Evolutionary conservation across 768 basidiomycete genomes (phyloP).

Genomic region (Trametes villosa): DNA sequence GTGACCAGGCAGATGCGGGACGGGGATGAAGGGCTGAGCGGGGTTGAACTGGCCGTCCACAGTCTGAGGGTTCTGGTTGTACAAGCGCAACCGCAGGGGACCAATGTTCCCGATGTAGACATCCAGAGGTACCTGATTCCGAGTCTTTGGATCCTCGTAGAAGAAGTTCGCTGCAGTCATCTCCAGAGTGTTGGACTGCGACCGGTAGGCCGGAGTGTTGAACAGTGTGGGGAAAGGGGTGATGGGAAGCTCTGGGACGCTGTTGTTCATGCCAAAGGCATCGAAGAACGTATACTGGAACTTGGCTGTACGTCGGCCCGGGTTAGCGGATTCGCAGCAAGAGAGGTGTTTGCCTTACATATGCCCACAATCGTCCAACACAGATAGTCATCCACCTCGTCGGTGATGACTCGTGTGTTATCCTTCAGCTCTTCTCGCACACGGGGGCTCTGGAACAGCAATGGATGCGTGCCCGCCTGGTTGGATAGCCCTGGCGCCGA

Average conservation of each 20-base stretch:
- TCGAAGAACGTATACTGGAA: constrained; percentile 96
- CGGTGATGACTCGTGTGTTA: constrained; percentile 72
- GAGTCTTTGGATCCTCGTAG: constrained; percentile 71
- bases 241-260: constrained; percentile 77
- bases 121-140: constrained; percentile 71
- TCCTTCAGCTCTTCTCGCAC: constrained; percentile 84
- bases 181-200: constrained; percentile 69
- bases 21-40: constrained; percentile 49
- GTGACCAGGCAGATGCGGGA: constrained; percentile 32
- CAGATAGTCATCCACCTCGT: constrained; percentile 93
- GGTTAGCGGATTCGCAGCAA: constrained; percentile 14
- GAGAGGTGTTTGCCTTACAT: constrained; percentile 59
- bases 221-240: constrained; percentile 91
- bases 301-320: constrained; percentile 61
- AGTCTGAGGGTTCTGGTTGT: constrained; percentile 71
- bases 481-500: constrained; percentile 77
- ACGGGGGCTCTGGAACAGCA: constrained; percentile 79
- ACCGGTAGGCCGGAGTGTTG: constrained; percentile 73
- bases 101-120: constrained; percentile 91
- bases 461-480: constrained; percentile 79
- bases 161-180: constrained; percentile 89
- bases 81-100: constrained; percentile 78
- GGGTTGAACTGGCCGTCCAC: constrained; percentile 42
- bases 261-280: constrained; percentile 79
- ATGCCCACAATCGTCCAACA: constrained; percentile 97